Evolutionary conservation across 1,139 yeast genomes (phyloP).

Genomic region (Taphrina pruni): DNA sequence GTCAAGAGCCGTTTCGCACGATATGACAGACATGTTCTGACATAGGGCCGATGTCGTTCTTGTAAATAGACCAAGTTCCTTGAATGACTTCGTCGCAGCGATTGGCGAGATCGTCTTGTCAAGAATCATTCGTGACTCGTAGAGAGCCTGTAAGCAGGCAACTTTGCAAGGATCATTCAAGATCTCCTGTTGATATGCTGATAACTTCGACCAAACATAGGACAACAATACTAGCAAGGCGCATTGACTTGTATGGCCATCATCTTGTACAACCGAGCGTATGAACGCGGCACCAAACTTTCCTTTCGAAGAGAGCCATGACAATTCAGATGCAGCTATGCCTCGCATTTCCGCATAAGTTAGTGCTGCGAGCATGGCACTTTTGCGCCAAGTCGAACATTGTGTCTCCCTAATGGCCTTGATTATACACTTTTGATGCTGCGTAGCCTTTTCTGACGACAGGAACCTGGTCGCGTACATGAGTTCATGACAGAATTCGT

Average conservation of each 20-base stretch:
- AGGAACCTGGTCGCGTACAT: slow-evolving; percentile 5
- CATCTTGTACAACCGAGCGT: background rate
- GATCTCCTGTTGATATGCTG: slow-evolving; percentile 14
- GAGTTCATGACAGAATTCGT: slow-evolving; percentile 4
- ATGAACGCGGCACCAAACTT: slow-evolving; percentile 10
- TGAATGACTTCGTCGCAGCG: slow-evolving; percentile 1
- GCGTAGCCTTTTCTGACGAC: slow-evolving; percentile 1
- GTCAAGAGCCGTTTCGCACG: background rate
- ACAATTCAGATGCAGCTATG: background rate
- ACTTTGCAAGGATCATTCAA: background rate
- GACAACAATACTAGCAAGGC: slow-evolving; percentile 20
- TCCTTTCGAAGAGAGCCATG: slow-evolving; percentile 17
- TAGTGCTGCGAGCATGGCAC: slow-evolving; percentile 19
- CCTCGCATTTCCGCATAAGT: slow-evolving; percentile 29
- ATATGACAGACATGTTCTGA: background rate
- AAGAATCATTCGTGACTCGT: background rate
- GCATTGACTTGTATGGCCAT: background rate
- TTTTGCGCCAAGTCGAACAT: slow-evolving; percentile 24
- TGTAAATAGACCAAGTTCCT: slow-evolving; percentile 28
- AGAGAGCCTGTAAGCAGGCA: slow-evolving; percentile 1
- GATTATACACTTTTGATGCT: background rate
- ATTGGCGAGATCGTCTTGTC: background rate
- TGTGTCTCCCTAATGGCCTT: background rate
- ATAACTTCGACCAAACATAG: slow-evolving; percentile 5
- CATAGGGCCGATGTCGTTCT: background rate